Base-by-base conservation (phyloP, 441 rosid species). In the Syzygium syzygioides region DNA sequence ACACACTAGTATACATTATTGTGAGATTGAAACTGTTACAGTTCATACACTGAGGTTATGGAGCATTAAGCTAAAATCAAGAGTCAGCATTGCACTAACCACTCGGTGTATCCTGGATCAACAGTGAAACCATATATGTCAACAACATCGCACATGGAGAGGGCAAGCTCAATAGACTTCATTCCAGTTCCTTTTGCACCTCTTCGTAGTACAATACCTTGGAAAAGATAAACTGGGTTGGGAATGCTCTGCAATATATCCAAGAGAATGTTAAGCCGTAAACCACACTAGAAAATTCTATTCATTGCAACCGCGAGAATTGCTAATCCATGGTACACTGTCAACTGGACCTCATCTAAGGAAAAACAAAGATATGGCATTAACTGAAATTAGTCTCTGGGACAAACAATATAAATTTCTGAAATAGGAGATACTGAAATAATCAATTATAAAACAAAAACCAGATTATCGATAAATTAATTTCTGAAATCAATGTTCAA, bases 131-230 rank as follows among this genome's bases (percentile, higher is more conserved):
- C 99, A 91, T 98, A 98, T 92, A 97, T 97, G 91, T 97, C 96
- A 28, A 98, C 98, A 87, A 95, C 94, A 93, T 97, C 99, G 8
- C 99, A 98, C 98, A 98, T 97, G 87, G 99, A 98, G 88, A 98
- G 96, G 60, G 99, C 99, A 54, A 97, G 94, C 92, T 98, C 99
- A 85, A 98, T 91, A 79, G 99, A 96, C 91, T 98, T 98, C 99
- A 98, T 96, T 88, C 99, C 99, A 19, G 99, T 98, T 94, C 99
- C 99, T 94, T 98, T 98, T 86, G 99, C 99, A 87, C 99, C 99
- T 95, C 98, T 95, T 41, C 99, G 97, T 85, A 97, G 92, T 80
- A 97, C 99, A 88, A 97, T 96, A 90, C 99, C 99, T 96, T 97
- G 99, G 94, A 98, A 97, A 87, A 98, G 99, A 94, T 98, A 98